phyloP scores from a whole-genome alignment of 495 filamentous ascomycete genomes.

The Aspergillus nanangensis region DNA sequence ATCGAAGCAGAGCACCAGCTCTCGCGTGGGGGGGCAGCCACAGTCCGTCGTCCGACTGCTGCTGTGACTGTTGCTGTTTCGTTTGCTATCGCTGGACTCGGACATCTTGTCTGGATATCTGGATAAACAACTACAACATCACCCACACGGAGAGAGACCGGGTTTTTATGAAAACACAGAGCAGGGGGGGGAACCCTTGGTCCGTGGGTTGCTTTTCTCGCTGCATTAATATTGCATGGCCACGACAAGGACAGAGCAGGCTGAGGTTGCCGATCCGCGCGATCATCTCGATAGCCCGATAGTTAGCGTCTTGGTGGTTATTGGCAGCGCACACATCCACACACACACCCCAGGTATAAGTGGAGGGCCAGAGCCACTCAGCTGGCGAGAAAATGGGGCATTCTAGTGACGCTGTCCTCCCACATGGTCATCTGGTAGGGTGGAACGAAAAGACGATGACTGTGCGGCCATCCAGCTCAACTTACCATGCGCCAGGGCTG shows the following conservation, averaged over 20 bases:
- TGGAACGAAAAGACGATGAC: not conserved
- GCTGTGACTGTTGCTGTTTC: not conserved
- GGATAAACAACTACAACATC: too few species aligned
- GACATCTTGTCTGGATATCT: not conserved
- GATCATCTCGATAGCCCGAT: slow-evolving; percentile 1
- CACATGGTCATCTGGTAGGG: not conserved
- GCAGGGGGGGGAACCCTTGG: too few species aligned
- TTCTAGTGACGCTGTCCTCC: too few species aligned
- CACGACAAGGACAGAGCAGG: too few species aligned
- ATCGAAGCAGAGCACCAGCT: slow-evolving; percentile 32
- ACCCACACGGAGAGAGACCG: too few species aligned
- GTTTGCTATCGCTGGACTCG: not conserved
- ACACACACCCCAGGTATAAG: not conserved
- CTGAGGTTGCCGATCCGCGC: slow-evolving; percentile 3
- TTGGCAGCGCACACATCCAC: not conserved
- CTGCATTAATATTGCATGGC: too few species aligned
- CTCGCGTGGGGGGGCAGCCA: not conserved
- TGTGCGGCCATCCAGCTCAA: not conserved
- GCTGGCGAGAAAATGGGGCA: too few species aligned
- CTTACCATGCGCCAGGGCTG: too few species aligned
- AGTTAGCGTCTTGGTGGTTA: slow-evolving; percentile 1
- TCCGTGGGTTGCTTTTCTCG: too few species aligned
- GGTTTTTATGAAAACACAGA: too few species aligned
- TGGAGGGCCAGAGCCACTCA: not conserved
- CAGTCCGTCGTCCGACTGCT: not conserved